A percentile compares a stretch with the other conserved stretches of the same genome.
Conservation (phyloP, 805 yeast genomes). For the Kodamaea hsintzibuensis region DNA sequence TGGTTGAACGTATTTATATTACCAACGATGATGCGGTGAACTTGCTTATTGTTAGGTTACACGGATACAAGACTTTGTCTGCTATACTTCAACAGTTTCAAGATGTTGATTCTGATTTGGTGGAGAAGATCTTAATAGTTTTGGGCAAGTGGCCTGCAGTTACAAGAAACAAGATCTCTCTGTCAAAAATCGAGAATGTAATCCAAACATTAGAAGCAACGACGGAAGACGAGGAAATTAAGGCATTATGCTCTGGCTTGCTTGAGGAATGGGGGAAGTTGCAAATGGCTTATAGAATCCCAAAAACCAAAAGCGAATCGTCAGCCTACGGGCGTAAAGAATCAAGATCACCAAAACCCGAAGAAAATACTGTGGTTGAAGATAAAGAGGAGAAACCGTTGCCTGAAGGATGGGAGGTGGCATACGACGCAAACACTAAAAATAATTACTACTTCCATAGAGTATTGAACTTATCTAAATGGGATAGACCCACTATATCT, state of each 20-base stretch:
- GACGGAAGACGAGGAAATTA: conserved; percentile 27
- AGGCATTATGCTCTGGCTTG: conserved; percentile 43
- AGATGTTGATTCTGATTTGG: conserved; percentile 36
- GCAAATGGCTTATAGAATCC: conserved; percentile 83
- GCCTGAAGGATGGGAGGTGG: conserved; percentile 69
- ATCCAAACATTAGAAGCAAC: conserved; percentile 44
- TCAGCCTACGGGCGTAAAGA: conserved; percentile 20
- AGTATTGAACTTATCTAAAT: conserved; percentile 46
- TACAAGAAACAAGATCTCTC: conserved; percentile 74
- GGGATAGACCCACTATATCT: conserved; percentile 57
- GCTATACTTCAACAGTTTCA: conserved; percentile 49
- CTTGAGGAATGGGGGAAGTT: conserved; percentile 69
- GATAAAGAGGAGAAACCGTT: conserved; percentile 25
- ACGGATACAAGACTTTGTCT: conserved; percentile 81
- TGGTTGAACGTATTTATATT: conserved; percentile 65
- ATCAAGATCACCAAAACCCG: conserved; percentile 17
- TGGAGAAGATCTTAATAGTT: conserved; percentile 53
- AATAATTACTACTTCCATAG: conserved; percentile 57
- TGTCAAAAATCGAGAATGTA: conserved; percentile 69
- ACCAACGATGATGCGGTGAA: conserved; percentile 54
- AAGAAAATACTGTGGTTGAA: conserved; percentile 4
- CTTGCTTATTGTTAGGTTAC: conserved; percentile 66
- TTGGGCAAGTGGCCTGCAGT: conserved; percentile 55
- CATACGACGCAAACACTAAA: conserved; percentile 47
- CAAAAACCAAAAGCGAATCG: conserved; percentile 46